Conservation (phyloP, 208 protist genomes). For the Phytomonas sp. region DNA sequence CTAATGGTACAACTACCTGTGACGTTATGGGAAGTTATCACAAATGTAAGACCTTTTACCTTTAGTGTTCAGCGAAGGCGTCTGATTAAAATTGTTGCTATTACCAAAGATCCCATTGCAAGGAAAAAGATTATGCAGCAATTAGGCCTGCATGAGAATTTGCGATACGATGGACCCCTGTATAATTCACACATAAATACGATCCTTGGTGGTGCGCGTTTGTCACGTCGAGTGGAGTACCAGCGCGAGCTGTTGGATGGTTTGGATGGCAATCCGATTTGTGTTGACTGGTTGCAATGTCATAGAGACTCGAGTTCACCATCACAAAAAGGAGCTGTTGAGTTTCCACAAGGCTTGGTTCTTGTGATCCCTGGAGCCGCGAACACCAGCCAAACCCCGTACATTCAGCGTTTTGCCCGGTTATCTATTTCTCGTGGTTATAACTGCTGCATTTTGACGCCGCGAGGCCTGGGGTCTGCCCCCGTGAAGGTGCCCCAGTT, state of each 20-base stretch:
- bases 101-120: conserved; percentile 7
- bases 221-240: conserved; percentile 22
- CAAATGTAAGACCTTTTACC: conserved; percentile 16
- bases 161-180: conserved; percentile 41
- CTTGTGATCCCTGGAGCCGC: conserved; percentile 40
- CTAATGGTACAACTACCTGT: conserved; percentile 29
- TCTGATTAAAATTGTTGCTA: conserved; percentile 20
- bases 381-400: conserved; percentile 34
- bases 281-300: conserved; percentile 47
- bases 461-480: conserved; percentile 50
- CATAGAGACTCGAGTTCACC: no score
- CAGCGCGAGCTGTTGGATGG: conserved; percentile 29
- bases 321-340: no score
- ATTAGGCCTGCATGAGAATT: conserved; percentile 28
- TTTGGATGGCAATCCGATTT: conserved; percentile 48
- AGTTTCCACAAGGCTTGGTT: conserved; percentile 26
- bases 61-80: conserved; percentile 20
- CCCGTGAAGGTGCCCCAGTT: conserved; percentile 33
- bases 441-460: conserved; percentile 38
- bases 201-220: conserved; percentile 22
- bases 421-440: conserved; percentile 17
- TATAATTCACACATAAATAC: conserved; percentile 53
- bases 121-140: conserved; percentile 7
- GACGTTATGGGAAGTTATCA: conserved; percentile 29
- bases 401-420: conserved; percentile 27